These are phyloP conservation scores for Pluteus cervinus DNA, from an alignment of 768 basidiomycete species.

Conservation along the genomic window DNA sequence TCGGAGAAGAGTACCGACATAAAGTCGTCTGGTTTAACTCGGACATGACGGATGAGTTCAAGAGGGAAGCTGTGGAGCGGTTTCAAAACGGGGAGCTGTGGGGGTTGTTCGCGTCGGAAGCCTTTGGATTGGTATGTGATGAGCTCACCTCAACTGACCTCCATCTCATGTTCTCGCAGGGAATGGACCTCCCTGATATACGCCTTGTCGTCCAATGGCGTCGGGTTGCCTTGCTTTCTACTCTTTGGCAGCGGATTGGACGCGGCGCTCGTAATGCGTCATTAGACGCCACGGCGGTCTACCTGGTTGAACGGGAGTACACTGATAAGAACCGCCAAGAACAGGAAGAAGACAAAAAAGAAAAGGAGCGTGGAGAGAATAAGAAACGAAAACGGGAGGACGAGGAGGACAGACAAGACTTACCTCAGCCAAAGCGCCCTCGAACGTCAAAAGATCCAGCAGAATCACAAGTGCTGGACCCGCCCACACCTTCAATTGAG, in stretches of 20 bases:
- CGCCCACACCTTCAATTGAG: too few species aligned
- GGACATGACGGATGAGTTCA: constrained; percentile 8
- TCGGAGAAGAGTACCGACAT: neutral
- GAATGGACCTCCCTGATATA: constrained; percentile 1
- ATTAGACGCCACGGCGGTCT: neutral
- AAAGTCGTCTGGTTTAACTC: constrained; percentile 14
- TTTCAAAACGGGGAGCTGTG: constrained; percentile 7
- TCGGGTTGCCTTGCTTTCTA: neutral
- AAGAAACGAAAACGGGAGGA: constrained; percentile 1
- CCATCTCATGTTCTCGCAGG: neutral
- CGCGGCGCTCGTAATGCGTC: neutral
- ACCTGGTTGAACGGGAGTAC: neutral
- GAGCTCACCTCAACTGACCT: neutral
- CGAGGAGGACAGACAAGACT: too few species aligned
- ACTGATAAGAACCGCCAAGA: neutral
- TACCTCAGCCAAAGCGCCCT: too few species aligned
- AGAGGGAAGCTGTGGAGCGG: constrained; percentile 2
- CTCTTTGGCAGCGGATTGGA: constrained; percentile 1
- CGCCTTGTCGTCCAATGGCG: neutral
- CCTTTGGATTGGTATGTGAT: constrained; percentile 10
- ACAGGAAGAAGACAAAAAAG: neutral
- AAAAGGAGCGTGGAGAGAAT: neutral
- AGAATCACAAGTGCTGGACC: too few species aligned
- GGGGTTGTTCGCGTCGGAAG: constrained; percentile 11
- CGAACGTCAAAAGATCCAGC: too few species aligned